Evolutionary conservation across 345 rosid species (phyloP).

Genomic region (Angophora floribunda): DNA sequence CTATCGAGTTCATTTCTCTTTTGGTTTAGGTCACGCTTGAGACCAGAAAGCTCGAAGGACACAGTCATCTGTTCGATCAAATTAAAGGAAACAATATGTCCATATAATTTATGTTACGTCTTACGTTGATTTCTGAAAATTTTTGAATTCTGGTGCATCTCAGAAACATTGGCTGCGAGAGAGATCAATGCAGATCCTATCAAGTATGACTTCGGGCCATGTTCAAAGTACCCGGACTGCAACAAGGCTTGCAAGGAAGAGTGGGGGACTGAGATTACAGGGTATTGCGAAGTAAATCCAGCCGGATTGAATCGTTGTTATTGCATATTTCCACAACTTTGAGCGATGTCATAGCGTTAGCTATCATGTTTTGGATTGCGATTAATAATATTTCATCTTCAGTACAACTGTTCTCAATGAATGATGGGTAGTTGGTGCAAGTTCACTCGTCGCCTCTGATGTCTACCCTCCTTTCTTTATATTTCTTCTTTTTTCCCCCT

Average conservation of each 20-base stretch:
- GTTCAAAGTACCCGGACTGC: background rate
- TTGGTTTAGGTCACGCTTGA: background rate
- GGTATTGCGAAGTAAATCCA: background rate
- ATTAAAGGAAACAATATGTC: background rate
- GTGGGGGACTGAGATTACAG: background rate
- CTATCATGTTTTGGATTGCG: background rate
- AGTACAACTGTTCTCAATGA: background rate
- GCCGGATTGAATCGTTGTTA: background rate
- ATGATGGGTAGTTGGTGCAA: background rate
- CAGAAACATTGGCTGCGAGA: background rate
- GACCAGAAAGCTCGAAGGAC: background rate
- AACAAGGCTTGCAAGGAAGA: background rate
- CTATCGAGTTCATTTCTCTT: background rate
- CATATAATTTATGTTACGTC: background rate
- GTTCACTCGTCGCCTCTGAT: background rate
- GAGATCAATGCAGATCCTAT: background rate
- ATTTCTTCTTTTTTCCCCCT: background rate
- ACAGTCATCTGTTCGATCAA: background rate
- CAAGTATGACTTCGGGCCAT: background rate
- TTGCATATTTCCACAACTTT: background rate
- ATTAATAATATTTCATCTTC: background rate
- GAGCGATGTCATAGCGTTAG: background rate
- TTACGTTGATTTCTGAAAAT: background rate
- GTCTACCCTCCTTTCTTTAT: background rate
- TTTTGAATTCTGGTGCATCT: background rate